Percentiles rank a stretch among this genome's conserved stretches.
phyloP scores from a whole-genome alignment of 176 grass and related monocot species.

The Ensete ventricosum region DNA sequence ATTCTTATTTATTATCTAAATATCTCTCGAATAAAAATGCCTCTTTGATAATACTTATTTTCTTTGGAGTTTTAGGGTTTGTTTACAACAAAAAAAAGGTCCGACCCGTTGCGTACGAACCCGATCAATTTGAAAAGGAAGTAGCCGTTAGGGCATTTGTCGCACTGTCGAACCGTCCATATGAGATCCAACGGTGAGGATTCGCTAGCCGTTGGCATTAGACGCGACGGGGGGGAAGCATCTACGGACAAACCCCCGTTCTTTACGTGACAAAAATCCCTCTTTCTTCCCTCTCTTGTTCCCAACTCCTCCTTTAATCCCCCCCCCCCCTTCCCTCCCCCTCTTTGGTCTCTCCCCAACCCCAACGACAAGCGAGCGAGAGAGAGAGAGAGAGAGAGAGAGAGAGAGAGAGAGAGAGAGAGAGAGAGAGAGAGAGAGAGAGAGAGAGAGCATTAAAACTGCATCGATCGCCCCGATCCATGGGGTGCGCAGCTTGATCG shows the following conservation, averaged over 20 bases:
- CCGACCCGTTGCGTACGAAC: not conserved
- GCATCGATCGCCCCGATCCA: not conserved
- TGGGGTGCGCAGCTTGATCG: conserved; percentile 19
- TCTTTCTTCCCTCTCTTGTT: no score
- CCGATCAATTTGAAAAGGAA: conserved; percentile 7
- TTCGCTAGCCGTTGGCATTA: conserved; percentile 21
- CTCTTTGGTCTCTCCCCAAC: not conserved
- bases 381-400: not conserved
- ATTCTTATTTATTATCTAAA: no score
- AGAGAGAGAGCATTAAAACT: not conserved
- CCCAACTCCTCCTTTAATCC: no score
- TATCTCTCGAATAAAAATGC: no score
- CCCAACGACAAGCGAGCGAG: not conserved
- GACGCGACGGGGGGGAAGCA: not conserved
- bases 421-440: not conserved
- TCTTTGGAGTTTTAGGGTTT: no score
- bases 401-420: not conserved
- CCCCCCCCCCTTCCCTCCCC: not conserved
- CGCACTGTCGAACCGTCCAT: not conserved
- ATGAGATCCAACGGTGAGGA: not conserved
- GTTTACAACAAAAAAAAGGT: no score
- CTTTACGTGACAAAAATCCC: not conserved
- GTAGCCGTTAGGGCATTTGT: not conserved
- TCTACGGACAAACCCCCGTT: conserved; percentile 12
- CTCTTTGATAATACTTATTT: no score